These are phyloP conservation scores for Takakia lepidozioides DNA, from an alignment of 225 moss, liverwort and hornwort genomes.

Conservation along the genomic window DNA sequence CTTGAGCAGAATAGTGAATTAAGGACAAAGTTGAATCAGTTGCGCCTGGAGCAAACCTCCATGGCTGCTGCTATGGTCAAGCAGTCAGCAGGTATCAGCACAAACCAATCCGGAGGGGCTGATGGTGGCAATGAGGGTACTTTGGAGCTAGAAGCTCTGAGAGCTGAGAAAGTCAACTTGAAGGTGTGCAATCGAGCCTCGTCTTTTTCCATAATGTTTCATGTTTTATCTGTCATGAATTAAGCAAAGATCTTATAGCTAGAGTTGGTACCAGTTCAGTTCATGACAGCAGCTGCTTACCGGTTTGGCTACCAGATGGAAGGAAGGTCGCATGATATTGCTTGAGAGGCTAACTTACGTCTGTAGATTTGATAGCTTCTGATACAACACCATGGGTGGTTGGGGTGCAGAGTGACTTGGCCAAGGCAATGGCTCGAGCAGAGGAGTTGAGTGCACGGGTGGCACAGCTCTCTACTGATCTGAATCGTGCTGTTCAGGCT, in stretches of 20 bases:
- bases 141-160: constrained; percentile 21
- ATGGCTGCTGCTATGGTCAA: constrained; percentile 13
- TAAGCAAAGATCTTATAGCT: too few relatives aligned
- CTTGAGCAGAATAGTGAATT: constrained; percentile 45
- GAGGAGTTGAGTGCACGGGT: constrained; percentile 63
- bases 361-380: too few relatives aligned
- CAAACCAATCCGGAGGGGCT: neutral
- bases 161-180: constrained; percentile 32
- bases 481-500: constrained; percentile 69
- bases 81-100: constrained; percentile 4
- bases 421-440: constrained; percentile 48
- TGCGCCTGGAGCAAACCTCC: constrained; percentile 37
- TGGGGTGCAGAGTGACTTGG: constrained; percentile 50
- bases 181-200: too few relatives aligned
- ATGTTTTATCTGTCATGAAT: too few relatives aligned
- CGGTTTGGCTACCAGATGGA: too few relatives aligned
- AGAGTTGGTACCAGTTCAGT: too few relatives aligned
- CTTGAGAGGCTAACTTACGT: too few relatives aligned
- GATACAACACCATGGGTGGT: too few relatives aligned
- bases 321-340: too few relatives aligned
- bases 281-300: too few relatives aligned
- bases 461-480: constrained; percentile 60
- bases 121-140: constrained; percentile 10
- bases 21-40: constrained; percentile 40
- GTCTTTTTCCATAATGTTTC: too few relatives aligned